These are phyloP conservation scores for Xylaria longipes DNA, from an alignment of 495 filamentous ascomycete species.

Conservation along the genomic window DNA sequence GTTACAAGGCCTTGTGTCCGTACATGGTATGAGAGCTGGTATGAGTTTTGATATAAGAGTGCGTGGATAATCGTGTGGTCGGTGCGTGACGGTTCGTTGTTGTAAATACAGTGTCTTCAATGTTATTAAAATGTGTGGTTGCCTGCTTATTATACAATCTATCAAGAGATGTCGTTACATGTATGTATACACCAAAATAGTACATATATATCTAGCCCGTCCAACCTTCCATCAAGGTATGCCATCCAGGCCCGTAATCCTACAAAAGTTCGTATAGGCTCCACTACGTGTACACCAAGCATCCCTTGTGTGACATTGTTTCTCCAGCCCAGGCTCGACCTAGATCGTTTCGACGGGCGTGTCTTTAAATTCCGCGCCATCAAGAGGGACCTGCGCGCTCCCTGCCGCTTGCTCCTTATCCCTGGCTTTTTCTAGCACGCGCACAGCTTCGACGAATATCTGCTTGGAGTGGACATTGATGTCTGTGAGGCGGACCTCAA, in stretches of 20 bases:
- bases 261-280: not conserved
- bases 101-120: not conserved
- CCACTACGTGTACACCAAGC: not conserved
- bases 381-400: not conserved
- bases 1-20: not conserved
- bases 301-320: not conserved
- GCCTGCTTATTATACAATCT: not conserved
- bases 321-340: too few relatives aligned
- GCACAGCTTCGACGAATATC: conserved; percentile 60
- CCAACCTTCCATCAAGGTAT: not conserved
- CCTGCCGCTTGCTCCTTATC: conserved; percentile 5
- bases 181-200: not conserved
- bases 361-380: not conserved
- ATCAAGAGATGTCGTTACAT: not conserved
- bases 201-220: not conserved
- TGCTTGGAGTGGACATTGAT: conserved; percentile 60
- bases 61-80: not conserved
- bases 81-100: too few relatives aligned
- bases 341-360: not conserved
- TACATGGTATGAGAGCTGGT: not conserved
- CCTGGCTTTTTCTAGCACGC: conserved; percentile 45
- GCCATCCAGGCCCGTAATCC: not conserved
- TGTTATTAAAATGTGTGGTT: not conserved
- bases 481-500: conserved; percentile 63
- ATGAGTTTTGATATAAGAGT: not conserved